Conservation (phyloP, 495 filamentous ascomycete species). For the Antarctomyces pellizariae region DNA sequence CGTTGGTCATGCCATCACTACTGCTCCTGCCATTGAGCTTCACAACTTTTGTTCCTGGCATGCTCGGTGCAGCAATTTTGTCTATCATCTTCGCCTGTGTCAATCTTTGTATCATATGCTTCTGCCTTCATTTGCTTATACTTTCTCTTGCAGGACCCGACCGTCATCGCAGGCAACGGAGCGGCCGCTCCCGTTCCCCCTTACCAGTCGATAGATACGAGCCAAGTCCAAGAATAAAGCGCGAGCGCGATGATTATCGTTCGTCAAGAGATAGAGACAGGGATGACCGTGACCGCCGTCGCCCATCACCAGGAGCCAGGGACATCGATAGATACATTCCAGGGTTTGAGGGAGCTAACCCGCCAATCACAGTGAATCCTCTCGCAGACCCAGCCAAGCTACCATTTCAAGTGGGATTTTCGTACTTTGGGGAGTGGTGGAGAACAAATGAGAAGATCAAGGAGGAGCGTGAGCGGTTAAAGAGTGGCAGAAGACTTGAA, state of each 20-base stretch:
- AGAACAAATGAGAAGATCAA: slow-evolving; percentile 61
- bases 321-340: slow-evolving; percentile 94
- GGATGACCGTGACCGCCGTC: slow-evolving; percentile 34
- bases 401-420: slow-evolving; percentile 88
- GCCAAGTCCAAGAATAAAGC: slow-evolving; percentile 29
- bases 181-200: slow-evolving; percentile 56
- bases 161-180: slow-evolving; percentile 18
- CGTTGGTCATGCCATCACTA: slow-evolving; percentile 1
- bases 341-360: slow-evolving; percentile 39
- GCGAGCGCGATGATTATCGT: slow-evolving; percentile 41
- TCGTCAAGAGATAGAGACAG: slow-evolving; percentile 40
- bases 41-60: slow-evolving; percentile 6
- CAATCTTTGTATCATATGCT: neutral
- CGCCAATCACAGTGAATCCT: slow-evolving; percentile 42
- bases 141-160: slow-evolving; percentile 7
- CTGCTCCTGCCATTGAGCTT: slow-evolving; percentile 6
- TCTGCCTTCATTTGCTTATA: slow-evolving; percentile 5
- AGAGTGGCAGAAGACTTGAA: slow-evolving; percentile 48
- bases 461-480: slow-evolving; percentile 61
- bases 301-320: slow-evolving; percentile 33
- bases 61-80: no score
- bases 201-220: slow-evolving; percentile 47
- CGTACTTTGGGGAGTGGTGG: slow-evolving; percentile 96
- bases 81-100: no score
- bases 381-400: slow-evolving; percentile 62